Evolutionary conservation across 257 asterid genomes (phyloP).

Genomic region (Solanum boliviense): DNA sequence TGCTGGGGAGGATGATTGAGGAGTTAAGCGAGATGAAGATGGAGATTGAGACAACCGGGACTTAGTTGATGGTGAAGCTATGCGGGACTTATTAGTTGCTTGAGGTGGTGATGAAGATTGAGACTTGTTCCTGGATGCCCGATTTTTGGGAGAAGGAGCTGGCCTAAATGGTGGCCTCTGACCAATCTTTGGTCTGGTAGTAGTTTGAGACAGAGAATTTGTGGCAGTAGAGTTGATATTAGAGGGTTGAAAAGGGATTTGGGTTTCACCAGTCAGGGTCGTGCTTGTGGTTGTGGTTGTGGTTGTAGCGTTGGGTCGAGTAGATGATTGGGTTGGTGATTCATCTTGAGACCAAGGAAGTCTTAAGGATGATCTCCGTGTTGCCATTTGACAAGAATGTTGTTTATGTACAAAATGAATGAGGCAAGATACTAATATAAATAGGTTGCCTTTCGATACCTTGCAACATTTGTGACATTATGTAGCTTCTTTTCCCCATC

Average conservation of each 20-base stretch:
- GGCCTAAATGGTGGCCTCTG: conserved; percentile 17
- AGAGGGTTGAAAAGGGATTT: background rate
- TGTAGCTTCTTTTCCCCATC: background rate
- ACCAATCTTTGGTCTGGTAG: background rate
- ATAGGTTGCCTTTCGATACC: conserved; percentile 13
- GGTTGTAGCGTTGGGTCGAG: background rate
- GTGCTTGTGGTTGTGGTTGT: background rate
- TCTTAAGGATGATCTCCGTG: conserved; percentile 24
- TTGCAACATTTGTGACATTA: conserved; percentile 3
- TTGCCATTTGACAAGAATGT: conserved; percentile 23
- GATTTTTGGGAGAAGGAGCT: conserved; percentile 7
- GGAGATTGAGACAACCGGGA: conserved; percentile 18
- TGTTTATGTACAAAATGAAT: background rate
- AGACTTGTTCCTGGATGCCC: conserved; percentile 9
- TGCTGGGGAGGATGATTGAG: conserved; percentile 10
- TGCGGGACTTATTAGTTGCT: background rate
- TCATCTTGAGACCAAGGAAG: conserved; percentile 23
- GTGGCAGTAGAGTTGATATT: background rate
- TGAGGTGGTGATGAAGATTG: background rate
- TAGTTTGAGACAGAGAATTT: background rate
- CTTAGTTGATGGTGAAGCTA: background rate
- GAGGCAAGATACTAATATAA: background rate
- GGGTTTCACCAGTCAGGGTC: background rate
- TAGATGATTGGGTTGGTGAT: background rate
- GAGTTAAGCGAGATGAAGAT: conserved; percentile 22